A percentile compares a stretch with the other conserved stretches of the same genome.
Evolutionary conservation across 1,139 yeast species (phyloP).

Genomic region (Lodderomyces beijingensis): DNA sequence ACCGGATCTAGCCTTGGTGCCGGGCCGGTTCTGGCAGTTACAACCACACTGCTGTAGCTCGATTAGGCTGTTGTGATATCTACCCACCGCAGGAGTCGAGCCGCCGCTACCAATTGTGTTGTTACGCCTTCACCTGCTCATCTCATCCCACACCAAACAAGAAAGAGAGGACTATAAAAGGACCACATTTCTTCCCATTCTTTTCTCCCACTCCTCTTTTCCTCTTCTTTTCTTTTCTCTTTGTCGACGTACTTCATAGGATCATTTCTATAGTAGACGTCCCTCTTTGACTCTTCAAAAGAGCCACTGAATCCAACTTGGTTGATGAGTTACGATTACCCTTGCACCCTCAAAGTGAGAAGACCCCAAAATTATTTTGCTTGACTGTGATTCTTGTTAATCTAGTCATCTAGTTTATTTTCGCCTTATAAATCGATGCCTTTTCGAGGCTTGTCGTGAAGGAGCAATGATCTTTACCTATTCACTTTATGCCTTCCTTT

Average conservation of each 20-base stretch:
- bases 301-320: conserved; percentile 99
- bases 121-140: too few relatives aligned
- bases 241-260: conserved; percentile 70
- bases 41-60: too few relatives aligned
- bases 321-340: conserved; percentile 92
- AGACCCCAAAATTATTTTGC: conserved; percentile 53
- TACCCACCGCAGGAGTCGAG: too few relatives aligned
- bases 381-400: conserved; percentile 79
- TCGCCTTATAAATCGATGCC: conserved; percentile 19
- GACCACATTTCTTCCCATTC: conserved; percentile 52
- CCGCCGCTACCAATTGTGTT: too few relatives aligned
- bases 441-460: conserved; percentile 26
- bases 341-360: conserved; percentile 84
- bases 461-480: conserved; percentile 99
- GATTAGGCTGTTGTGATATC: too few relatives aligned
- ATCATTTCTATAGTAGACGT: conserved; percentile 99
- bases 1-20: too few relatives aligned
- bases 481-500: conserved; percentile 69
- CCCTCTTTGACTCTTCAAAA: conserved; percentile 98
- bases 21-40: too few relatives aligned
- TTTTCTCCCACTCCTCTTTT: conserved; percentile 86
- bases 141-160: neutral
- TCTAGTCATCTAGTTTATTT: conserved; percentile 65
- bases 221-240: conserved; percentile 21
- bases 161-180: neutral